Conservation (phyloP, 495 filamentous ascomycete species). For the Saxophila tyrrhenica region DNA sequence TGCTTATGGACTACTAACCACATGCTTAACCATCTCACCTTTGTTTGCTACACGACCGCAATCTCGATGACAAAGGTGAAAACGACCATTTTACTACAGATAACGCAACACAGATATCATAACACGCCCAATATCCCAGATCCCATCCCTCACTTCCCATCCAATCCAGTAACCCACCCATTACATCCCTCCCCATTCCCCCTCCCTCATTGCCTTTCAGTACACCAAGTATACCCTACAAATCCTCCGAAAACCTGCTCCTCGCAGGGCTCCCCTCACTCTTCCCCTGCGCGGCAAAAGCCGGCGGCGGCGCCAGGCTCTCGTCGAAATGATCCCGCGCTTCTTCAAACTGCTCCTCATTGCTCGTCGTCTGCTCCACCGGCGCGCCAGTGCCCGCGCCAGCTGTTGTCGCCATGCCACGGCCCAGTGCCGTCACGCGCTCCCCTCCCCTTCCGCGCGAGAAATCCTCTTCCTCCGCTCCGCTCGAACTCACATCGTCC, state of each 20-base stretch:
- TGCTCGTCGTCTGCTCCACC: background rate
- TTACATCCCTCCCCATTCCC: too few relatives aligned
- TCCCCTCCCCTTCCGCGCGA: constrained; percentile 7
- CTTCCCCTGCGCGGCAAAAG: constrained; percentile 16
- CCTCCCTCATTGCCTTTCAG: background rate
- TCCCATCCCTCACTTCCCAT: too few relatives aligned
- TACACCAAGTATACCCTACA: constrained; percentile 4
- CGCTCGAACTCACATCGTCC: constrained; percentile 11
- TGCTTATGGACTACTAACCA: background rate
- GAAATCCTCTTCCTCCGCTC: constrained; percentile 15
- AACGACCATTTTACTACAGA: background rate
- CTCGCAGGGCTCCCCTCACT: constrained; percentile 18
- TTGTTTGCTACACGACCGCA: background rate
- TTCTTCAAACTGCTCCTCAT: constrained; percentile 21
- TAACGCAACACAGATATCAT: too few relatives aligned
- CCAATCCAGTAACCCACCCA: too few relatives aligned
- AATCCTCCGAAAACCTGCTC: constrained; percentile 21
- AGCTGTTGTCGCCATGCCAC: background rate
- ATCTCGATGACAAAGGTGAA: too few relatives aligned
- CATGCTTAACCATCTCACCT: too few relatives aligned
- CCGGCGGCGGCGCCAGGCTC: constrained; percentile 17
- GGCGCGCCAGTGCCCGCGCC: background rate
- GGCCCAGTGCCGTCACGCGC: background rate
- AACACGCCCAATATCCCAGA: too few relatives aligned
- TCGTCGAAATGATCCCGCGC: constrained; percentile 24